Conservation (phyloP, 1,284 basidiomycete species). For the Austroboletus novae-zelandiae region DNA sequence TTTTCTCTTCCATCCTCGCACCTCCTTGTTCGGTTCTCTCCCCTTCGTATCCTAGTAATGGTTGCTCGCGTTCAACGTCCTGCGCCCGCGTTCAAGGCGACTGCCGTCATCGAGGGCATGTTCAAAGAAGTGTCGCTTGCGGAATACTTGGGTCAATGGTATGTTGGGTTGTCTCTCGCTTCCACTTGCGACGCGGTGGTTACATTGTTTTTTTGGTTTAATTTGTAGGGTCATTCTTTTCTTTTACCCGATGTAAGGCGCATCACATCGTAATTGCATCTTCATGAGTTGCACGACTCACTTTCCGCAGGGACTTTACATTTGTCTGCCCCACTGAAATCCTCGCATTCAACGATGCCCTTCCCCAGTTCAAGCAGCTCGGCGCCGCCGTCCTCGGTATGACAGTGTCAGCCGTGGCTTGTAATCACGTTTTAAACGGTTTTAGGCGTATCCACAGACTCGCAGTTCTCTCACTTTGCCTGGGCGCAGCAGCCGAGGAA, state of each 20-base stretch:
- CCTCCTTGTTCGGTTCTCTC: neutral
- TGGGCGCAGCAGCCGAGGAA: conserved; percentile 81
- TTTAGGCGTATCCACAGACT: conserved; percentile 79
- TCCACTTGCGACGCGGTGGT: neutral
- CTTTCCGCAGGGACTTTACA: conserved; percentile 60
- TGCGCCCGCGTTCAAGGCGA: conserved; percentile 74
- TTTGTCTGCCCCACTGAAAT: conserved; percentile 94
- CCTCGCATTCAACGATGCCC: conserved; percentile 86
- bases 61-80: conserved; percentile 73
- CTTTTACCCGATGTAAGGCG: conserved; percentile 75
- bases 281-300: neutral
- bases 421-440: too few relatives aligned
- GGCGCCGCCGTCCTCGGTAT: conserved; percentile 74
- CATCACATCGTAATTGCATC: neutral
- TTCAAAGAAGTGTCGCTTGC: conserved; percentile 75
- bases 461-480: conserved; percentile 83
- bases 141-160: conserved; percentile 84
- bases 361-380: conserved; percentile 69
- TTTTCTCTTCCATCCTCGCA: neutral
- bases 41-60: conserved; percentile 39
- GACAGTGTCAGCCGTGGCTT: neutral
- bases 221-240: conserved; percentile 65
- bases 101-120: conserved; percentile 70
- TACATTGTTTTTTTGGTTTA: conserved; percentile 9
- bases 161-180: conserved; percentile 2